Conservation (phyloP, 306 rosid species). For the Medicago arabica region DNA sequence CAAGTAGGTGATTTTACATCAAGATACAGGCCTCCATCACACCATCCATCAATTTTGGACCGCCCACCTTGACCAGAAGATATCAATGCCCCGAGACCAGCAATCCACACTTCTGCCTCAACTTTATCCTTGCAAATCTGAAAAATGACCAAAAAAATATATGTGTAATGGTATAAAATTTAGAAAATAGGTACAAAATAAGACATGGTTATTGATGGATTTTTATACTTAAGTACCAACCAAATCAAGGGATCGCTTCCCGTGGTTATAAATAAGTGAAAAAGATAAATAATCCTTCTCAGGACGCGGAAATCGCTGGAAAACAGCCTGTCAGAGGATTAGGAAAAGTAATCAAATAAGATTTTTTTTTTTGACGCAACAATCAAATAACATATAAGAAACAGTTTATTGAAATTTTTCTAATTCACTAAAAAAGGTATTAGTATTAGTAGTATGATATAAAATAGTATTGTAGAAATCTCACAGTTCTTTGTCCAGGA, state of each 20-base stretch:
- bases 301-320: constrained; percentile 81
- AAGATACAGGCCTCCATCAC: constrained; percentile 87
- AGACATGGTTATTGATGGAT: constrained; percentile 2
- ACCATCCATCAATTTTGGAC: constrained; percentile 98
- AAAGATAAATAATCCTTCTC: constrained; percentile 93
- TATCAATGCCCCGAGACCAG: constrained; percentile 79
- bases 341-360: constrained; percentile 35
- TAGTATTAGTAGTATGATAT: constrained; percentile 4
- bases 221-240: constrained; percentile 59
- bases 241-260: constrained; percentile 97
- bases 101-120: constrained; percentile 96
- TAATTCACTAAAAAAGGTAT: constrained; percentile 19
- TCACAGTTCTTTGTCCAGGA: constrained; percentile 99
- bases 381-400: constrained; percentile 33
- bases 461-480: constrained; percentile 48
- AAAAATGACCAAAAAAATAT: constrained; percentile 31
- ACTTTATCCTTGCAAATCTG: constrained; percentile 97
- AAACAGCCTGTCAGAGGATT: constrained; percentile 73
- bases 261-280: constrained; percentile 92
- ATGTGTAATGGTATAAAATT: constrained; percentile 24
- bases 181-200: constrained; percentile 27
- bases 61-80: constrained; percentile 91
- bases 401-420: constrained; percentile 27
- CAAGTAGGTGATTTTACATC: constrained; percentile 69
- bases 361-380: neutral